Evolutionary conservation across 2,329 filamentous ascomycete species (phyloP).

Genomic region (Diplodia seriata): DNA sequence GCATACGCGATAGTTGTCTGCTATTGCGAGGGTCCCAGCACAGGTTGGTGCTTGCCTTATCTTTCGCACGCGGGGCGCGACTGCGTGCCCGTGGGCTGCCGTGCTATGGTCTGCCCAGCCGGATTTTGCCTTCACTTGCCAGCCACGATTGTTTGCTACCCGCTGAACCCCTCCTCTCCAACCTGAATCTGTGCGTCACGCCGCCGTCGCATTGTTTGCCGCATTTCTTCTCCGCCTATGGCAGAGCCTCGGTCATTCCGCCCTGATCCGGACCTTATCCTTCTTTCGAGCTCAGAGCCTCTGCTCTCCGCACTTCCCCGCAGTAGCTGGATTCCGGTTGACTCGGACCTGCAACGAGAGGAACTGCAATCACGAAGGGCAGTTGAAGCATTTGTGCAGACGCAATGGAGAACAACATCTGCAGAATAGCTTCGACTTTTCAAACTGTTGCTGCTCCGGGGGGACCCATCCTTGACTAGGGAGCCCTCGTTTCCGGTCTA

Average conservation of each 20-base stretch:
- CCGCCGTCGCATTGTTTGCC: background rate
- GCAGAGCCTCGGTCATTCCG: background rate
- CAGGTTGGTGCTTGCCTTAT: background rate
- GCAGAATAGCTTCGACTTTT: background rate
- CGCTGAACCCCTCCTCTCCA: background rate
- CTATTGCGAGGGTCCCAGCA: no score
- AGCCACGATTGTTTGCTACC: slow-evolving; percentile 6
- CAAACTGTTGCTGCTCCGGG: no score
- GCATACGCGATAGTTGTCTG: background rate
- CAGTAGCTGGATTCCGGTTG: background rate
- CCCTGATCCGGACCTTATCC: background rate
- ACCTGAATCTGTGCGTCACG: background rate
- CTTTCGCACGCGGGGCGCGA: background rate
- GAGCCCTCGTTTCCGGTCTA: background rate
- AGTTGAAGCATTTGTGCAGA: background rate
- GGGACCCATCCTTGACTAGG: background rate
- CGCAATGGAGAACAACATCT: background rate
- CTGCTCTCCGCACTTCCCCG: background rate
- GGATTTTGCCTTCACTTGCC: background rate
- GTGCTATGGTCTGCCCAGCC: slow-evolving; percentile 5
- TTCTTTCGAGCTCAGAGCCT: background rate
- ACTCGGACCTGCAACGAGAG: background rate
- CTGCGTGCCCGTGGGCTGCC: background rate
- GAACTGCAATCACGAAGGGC: no score
- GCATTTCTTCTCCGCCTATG: background rate